These are phyloP conservation scores for Reticulascus tulasneorum DNA, from an alignment of 2,329 filamentous ascomycete genomes.

Conservation along the genomic window DNA sequence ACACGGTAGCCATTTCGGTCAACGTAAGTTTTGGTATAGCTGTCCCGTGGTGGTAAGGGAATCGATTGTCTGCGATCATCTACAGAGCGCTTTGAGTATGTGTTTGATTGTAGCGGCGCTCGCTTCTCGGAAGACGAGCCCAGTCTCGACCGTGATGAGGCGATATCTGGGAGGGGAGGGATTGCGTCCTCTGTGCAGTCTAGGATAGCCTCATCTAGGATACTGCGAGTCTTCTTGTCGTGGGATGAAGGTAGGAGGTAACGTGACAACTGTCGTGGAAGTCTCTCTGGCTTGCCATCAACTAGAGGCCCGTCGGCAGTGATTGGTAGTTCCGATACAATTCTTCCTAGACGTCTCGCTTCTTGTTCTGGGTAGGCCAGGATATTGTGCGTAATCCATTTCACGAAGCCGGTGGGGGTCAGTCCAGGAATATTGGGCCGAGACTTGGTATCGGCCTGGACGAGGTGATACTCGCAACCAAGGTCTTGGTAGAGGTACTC, in stretches of 20 bases:
- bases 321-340: slow-evolving; percentile 69
- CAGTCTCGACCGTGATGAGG: background rate
- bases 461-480: slow-evolving; percentile 60
- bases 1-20: background rate
- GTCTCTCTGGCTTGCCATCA: slow-evolving; percentile 63
- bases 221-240: slow-evolving; percentile 54
- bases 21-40: slow-evolving; percentile 8
- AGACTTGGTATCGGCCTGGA: slow-evolving; percentile 49
- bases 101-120: slow-evolving; percentile 2
- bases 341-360: slow-evolving; percentile 63
- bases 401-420: slow-evolving; percentile 63
- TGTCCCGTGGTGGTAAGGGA: background rate
- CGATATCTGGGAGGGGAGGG: slow-evolving; percentile 4
- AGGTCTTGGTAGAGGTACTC: slow-evolving; percentile 53
- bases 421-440: slow-evolving; percentile 59
- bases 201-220: slow-evolving; percentile 57
- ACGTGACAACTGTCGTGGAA: slow-evolving; percentile 75
- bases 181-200: slow-evolving; percentile 29
- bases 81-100: background rate
- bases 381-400: slow-evolving; percentile 70
- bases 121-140: no score
- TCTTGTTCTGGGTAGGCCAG: slow-evolving; percentile 74
- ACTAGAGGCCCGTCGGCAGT: slow-evolving; percentile 43
- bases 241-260: slow-evolving; percentile 62
- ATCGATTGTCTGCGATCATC: slow-evolving; percentile 1